Evolutionary conservation across 352 stramenopile species (phyloP).

Genomic region (Blastocystis sp.): DNA sequence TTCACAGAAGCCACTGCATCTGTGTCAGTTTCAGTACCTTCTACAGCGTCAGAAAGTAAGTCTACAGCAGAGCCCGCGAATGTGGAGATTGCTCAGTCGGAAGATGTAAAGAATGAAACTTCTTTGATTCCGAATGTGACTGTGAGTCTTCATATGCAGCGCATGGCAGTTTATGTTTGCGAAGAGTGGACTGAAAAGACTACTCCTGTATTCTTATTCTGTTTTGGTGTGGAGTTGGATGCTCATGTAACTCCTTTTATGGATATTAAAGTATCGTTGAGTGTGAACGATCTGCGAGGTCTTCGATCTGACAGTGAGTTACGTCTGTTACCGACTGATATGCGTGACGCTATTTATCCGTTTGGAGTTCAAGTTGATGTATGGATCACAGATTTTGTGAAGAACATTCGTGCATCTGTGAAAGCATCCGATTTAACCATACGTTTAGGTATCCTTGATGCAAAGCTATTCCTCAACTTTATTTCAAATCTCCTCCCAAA

Average conservation of each 20-base stretch:
- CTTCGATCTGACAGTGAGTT: background rate
- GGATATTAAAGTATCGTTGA: background rate
- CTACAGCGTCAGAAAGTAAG: background rate
- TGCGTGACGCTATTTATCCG: slow-evolving; percentile 52
- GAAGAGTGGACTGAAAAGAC: background rate
- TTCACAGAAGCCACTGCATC: background rate
- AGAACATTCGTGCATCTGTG: slow-evolving; percentile 34
- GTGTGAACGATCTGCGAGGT: slow-evolving; percentile 4
- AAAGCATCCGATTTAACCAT: background rate
- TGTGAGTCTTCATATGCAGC: slow-evolving; percentile 29
- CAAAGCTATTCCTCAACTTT: slow-evolving; percentile 40
- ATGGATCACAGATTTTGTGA: background rate
- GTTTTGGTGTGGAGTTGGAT: slow-evolving; percentile 34
- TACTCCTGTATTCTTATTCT: slow-evolving; percentile 39
- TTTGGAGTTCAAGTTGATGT: background rate
- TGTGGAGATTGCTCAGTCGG: background rate
- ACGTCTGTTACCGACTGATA: background rate
- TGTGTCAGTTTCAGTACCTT: background rate
- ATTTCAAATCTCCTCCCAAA: slow-evolving; percentile 43
- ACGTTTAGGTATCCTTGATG: slow-evolving; percentile 48
- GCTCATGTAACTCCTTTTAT: slow-evolving; percentile 29
- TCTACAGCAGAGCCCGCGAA: background rate
- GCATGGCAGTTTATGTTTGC: slow-evolving; percentile 38
- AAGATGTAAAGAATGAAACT: background rate
- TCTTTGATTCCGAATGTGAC: slow-evolving; percentile 38